Conservation (phyloP, 371 early-diverging fungal genomes). For the Rhizopus microsporus region DNA sequence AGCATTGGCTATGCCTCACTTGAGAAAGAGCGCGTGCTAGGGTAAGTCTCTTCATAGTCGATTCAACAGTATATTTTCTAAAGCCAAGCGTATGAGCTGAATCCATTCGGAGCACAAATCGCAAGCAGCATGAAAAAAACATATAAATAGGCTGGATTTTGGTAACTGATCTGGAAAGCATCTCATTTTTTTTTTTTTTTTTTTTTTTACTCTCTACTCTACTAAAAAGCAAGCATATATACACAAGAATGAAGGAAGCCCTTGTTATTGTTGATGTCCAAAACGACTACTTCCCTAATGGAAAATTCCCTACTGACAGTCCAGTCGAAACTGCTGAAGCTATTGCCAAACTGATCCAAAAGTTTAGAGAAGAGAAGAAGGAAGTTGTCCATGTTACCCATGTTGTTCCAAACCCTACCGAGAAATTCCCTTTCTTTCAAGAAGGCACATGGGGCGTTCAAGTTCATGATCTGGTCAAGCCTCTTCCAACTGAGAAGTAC, state of each 20-base stretch:
- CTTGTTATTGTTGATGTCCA: slow-evolving; percentile 17
- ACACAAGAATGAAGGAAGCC: slow-evolving; percentile 8
- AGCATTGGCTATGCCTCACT: too few species aligned
- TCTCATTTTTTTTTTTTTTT: too few species aligned
- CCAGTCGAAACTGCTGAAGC: slow-evolving; percentile 11
- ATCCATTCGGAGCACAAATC: too few species aligned
- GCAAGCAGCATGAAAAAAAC: too few species aligned
- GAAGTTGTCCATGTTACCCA: slow-evolving; percentile 7
- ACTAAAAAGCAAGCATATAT: too few species aligned
- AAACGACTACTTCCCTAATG: slow-evolving; percentile 16
- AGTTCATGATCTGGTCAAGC: slow-evolving; percentile 7
- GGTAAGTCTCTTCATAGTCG: too few species aligned
- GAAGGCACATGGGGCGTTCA: slow-evolving; percentile 5
- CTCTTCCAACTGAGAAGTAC: slow-evolving; percentile 6
- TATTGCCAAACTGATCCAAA: slow-evolving; percentile 7
- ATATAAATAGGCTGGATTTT: too few species aligned
- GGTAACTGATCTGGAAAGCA: too few species aligned
- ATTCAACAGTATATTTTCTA: too few species aligned
- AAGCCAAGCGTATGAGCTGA: too few species aligned
- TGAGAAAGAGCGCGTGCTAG: too few species aligned
- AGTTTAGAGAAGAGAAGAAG: slow-evolving; percentile 11
- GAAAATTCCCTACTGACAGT: slow-evolving; percentile 7
- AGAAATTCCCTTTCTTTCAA: not conserved
- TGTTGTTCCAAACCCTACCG: not conserved
- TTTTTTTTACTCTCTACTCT: not conserved